Conservation (phyloP, 192 early-diverging fungal species). For the Rhizoclosmatium sp. region DNA sequence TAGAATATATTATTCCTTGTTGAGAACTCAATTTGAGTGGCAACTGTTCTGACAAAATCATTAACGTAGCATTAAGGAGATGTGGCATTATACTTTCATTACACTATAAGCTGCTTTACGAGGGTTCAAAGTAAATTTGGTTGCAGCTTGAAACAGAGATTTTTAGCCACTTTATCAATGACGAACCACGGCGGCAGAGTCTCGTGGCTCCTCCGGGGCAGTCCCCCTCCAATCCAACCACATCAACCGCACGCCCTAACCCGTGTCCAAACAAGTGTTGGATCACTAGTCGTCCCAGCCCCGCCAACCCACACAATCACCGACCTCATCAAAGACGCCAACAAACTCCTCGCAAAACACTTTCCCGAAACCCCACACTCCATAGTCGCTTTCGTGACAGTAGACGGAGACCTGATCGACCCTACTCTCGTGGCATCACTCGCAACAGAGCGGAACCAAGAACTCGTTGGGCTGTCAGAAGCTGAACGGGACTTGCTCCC, state of each 20-base stretch:
- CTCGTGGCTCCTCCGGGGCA: too few relatives aligned
- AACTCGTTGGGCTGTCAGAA: conserved; percentile 27
- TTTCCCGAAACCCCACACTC: neutral
- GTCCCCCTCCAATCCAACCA: too few relatives aligned
- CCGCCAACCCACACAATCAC: neutral
- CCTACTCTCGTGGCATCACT: neutral
- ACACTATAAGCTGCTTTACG: too few relatives aligned
- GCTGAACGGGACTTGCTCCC: neutral
- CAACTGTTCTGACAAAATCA: too few relatives aligned
- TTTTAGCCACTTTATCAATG: too few relatives aligned
- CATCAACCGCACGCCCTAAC: neutral
- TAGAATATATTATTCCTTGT: too few relatives aligned
- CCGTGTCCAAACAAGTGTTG: conserved; percentile 16
- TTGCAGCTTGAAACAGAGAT: too few relatives aligned
- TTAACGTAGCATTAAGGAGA: too few relatives aligned
- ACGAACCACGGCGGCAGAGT: too few relatives aligned
- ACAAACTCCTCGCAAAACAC: conserved; percentile 6
- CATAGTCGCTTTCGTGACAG: conserved; percentile 14
- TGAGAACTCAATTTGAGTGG: too few relatives aligned
- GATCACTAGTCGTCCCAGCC: conserved; percentile 25
- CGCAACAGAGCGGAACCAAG: neutral
- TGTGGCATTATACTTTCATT: too few relatives aligned
- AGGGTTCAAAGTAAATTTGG: too few relatives aligned
- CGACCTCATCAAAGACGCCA: conserved; percentile 22
- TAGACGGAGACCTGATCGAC: conserved; percentile 23